Evolutionary conservation across 2,329 filamentous ascomycete genomes (phyloP), one percentile per base, ranked within the genome.

Genomic region (Triangularia verruculosa): DNA sequence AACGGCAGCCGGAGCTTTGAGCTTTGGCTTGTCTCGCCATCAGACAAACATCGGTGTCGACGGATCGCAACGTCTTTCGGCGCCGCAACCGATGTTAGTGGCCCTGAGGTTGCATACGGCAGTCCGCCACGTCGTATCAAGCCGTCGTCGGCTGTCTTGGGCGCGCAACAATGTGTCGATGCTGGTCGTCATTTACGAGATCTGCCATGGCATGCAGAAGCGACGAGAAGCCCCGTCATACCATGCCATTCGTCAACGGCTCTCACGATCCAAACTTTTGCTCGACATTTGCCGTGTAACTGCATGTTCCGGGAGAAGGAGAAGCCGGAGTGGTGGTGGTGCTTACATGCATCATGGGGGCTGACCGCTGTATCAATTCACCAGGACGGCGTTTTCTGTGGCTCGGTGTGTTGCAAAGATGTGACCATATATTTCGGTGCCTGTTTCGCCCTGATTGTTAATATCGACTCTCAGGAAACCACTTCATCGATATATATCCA

Each of bases 251-350:
- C 55, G 12, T 15, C 9, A 22, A 58, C 56, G 56, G 56, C 27
- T 43, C 39, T 17, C 30, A 13, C 32, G 56, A 32, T 39, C 17
- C 32, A 25, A 34, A 47, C 39, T 9, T 20, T 20, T 47, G 39
- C 7, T 9, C 34, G 17, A 15, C 20, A 58, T 58, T 39, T 58
- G 56, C 56, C 56, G 56, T 58, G 22, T 17, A 34, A 24, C n/a
- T 22, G n/a, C 25, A 1, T 58, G 32, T 20, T n/a, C 56, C 56
- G 56, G 56, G 56, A 43, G 22, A 58, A 58, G 56, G 22, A 58
- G 28, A 43, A 47, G 56, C 56, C 56, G 54, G 20, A 32, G 34
- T 39, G 34, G 34, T 39, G 34, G 34, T 39, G 34, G 34, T 39
- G 39, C 39, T 47, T 22, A 47, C 39, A 17, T 47, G 39, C 39